Evolutionary conservation across 2,329 filamentous ascomycete genomes (phyloP), one percentile per base, ranked within the genome.

Genomic region (Myriosclerotinia curreyana): DNA sequence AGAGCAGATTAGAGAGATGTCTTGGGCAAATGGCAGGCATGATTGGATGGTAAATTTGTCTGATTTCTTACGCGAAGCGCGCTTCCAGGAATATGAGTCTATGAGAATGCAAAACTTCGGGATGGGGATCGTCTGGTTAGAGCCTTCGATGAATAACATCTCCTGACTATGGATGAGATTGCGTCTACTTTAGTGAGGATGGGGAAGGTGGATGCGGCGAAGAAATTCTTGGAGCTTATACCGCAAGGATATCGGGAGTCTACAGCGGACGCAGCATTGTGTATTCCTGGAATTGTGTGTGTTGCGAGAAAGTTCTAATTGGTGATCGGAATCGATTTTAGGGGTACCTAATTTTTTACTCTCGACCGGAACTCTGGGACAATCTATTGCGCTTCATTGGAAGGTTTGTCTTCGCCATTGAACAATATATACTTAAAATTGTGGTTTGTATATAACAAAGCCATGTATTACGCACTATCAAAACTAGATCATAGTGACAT

Each of bases 111-210:
- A 61, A 12, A 17, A 7, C 3, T 51, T 53, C 17, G 59, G 7
- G 59, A 52, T 61, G 59, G 52, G 14, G 22, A 38, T n/a, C 22
- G 38, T n/a, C 25, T 61, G 34, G 22, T 46, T 1, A 53, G 49
- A 31, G 48, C 49, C 1, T 61, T 61, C 38, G 52, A 61, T 15
- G 49, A 61, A 22, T 38, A 61, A 8, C 49, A 61, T 61, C 28
- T 61, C 5, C 20, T 61, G 4, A 61, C 49, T 0, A 61, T 61
- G 49, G 36, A 61, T 25, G 38, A 53, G n/a, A 53, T 61, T 22
- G 28, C 59, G 8, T n/a, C 50, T 12, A 53, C 38, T 25, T 25
- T 61, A 12, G n/a, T 22, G 22, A 46, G 17, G 12, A 61, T 53
- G 15, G 49, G 59, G 36, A 61, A 53, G 28, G 14, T 14, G 2